phyloP scores from a whole-genome alignment of 129 eudicot genomes.

The Logfia minima region DNA sequence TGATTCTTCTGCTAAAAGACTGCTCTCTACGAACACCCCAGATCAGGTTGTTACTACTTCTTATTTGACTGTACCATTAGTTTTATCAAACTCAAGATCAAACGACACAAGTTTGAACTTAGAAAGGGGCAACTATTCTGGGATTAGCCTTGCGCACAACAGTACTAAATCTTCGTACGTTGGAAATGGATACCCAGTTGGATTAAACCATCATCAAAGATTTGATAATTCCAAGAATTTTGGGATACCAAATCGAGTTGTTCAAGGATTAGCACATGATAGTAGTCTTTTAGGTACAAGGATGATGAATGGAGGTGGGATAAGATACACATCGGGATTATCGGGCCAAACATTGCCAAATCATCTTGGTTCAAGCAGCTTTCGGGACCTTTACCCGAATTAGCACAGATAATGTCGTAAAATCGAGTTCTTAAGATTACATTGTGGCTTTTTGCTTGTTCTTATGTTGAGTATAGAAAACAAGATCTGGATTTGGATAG shows the following conservation, averaged over 20 bases:
- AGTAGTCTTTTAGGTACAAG: conserved; percentile 31
- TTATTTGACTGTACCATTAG: conserved; percentile 46
- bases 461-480: conserved; percentile 8
- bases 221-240: conserved; percentile 32
- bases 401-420: conserved; percentile 15
- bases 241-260: conserved; percentile 33
- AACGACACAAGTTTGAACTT: conserved; percentile 29
- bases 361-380: conserved; percentile 32
- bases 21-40: conserved; percentile 26
- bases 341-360: conserved; percentile 36
- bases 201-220: conserved; percentile 40
- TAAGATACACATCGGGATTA: conserved; percentile 32
- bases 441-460: conserved; percentile 1
- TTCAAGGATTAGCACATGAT: conserved; percentile 37
- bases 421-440: background rate
- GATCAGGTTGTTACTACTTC: conserved; percentile 44
- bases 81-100: conserved; percentile 32
- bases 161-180: conserved; percentile 31
- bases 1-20: conserved; percentile 30
- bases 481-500: conserved; percentile 2
- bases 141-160: conserved; percentile 37
- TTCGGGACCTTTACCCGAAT: conserved; percentile 33
- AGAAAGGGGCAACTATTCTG: conserved; percentile 34
- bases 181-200: conserved; percentile 40
- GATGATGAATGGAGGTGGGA: conserved; percentile 42